Base-by-base conservation (phyloP, 2,329 filamentous ascomycete genomes). In the Colletotrichum salicis region DNA sequence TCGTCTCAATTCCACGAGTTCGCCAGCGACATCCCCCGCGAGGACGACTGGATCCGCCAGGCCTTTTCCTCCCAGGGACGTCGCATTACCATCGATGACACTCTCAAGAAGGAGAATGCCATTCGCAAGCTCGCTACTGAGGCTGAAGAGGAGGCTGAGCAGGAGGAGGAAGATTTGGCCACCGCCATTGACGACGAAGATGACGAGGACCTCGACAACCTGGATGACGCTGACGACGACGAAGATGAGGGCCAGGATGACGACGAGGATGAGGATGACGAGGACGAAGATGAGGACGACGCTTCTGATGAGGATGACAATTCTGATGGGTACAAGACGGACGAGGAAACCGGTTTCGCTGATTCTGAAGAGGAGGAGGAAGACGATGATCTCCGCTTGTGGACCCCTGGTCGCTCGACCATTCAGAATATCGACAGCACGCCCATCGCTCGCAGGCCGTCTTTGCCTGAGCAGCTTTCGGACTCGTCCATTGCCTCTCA, bases 31-130 rank as follows among this genome's bases (percentile, higher is more conserved):
- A 88, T 91, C 70, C 87, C 92, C 52, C 90, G 94, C 70, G 93
- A 96, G 73, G 95, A 98, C 70, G 95, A 97, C 77, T 99, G 96
- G 96, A 94, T 97, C 35, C 86, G 86, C 19, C 90, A 92, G 67
- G 92, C 94, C 77, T 86, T 89, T 41, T 86, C 88, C 8, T 88
- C 89, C 37, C 86, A 90, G 74, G 87, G 87, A 67, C 87, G 87
- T 61, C 94, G 94, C 77, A 86, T 99, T 51, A 98, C 95, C 4
- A 92, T 99, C 75, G 91, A 92, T 75, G 96, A 98, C 79, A 97
- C 95, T 5, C 87, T 99, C 75, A 88, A 90, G 80, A 97, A 97
- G 82, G 96, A 99, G 82, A 95, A 94, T 73, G 91, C 90, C 35
- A 96, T 99, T 74, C 92, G 96, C 60, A 91, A 93, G 73, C 84